phyloP scores from a whole-genome alignment of 1,284 basidiomycete species.

The Ceratobasidium sp. region DNA sequence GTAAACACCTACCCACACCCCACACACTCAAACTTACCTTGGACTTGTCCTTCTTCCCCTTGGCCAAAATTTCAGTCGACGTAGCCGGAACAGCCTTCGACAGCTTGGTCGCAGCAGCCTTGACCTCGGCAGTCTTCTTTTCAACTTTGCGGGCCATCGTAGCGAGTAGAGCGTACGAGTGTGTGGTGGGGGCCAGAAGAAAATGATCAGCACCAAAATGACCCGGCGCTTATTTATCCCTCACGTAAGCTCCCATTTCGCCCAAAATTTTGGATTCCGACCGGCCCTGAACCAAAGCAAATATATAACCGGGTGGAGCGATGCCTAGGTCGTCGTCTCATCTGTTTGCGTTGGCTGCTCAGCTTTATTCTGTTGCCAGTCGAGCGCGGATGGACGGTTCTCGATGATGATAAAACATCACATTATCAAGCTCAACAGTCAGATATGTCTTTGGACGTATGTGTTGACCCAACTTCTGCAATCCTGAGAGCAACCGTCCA shows the following conservation, averaged over 20 bases:
- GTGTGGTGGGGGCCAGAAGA: constrained; percentile 26
- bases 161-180: neutral
- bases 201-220: constrained; percentile 34
- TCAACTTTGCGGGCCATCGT: constrained; percentile 41
- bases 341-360: neutral
- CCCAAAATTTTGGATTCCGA: constrained; percentile 32
- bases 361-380: constrained; percentile 31
- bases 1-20: neutral
- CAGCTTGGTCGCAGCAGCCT: constrained; percentile 43
- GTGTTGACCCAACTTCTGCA: constrained; percentile 39
- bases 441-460: constrained; percentile 16
- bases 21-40: constrained; percentile 23
- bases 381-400: constrained; percentile 22
- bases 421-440: constrained; percentile 41
- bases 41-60: constrained; percentile 8
- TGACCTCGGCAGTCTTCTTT: constrained; percentile 44
- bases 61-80: constrained; percentile 20
- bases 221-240: constrained; percentile 20
- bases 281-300: constrained; percentile 35
- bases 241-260: constrained; percentile 2
- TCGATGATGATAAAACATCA: constrained; percentile 35
- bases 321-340: too few species aligned
- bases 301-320: neutral
- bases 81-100: constrained; percentile 15
- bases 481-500: constrained; percentile 34